A percentile compares a stretch with the other conserved stretches of the same genome.
These are phyloP conservation scores for Cladorrhinum sp. DNA, from an alignment of 2,329 filamentous ascomycete species.

Conservation along the genomic window DNA sequence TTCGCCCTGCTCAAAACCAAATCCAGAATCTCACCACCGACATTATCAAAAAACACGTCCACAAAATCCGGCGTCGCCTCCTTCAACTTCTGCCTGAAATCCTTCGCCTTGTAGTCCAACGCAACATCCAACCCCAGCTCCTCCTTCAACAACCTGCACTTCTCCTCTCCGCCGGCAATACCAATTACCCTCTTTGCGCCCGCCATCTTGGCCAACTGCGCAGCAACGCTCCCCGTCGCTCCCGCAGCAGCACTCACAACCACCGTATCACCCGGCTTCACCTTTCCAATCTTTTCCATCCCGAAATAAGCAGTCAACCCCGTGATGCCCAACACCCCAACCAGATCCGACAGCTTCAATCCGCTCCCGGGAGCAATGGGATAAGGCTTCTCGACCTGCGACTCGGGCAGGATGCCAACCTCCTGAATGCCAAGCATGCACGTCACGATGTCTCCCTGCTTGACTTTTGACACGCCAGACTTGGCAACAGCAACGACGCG, in stretches of 20 bases:
- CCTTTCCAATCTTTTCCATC: conserved; percentile 59
- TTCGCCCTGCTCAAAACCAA: conserved; percentile 62
- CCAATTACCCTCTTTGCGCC: conserved; percentile 51
- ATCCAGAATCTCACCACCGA: conserved; percentile 67
- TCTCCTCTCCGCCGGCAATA: conserved; percentile 54
- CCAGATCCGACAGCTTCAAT: conserved; percentile 46
- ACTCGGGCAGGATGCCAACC: conserved; percentile 49
- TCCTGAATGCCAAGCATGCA: conserved; percentile 56
- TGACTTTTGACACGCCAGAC: conserved; percentile 34
- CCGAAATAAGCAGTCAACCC: conserved; percentile 67
- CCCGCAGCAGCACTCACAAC: conserved; percentile 66
- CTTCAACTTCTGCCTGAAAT: conserved; percentile 50
- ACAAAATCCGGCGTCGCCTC: conserved; percentile 53
- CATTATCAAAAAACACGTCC: conserved; percentile 71
- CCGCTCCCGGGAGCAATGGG: conserved; percentile 30
- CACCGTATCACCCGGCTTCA: conserved; percentile 62
- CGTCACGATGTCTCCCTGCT: conserved; percentile 50
- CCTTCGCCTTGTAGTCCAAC: conserved; percentile 53
- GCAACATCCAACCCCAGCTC: conserved; percentile 56
- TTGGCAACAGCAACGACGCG: conserved; percentile 50
- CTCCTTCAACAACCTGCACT: conserved; percentile 52
- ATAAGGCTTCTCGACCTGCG: conserved; percentile 34
- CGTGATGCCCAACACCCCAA: conserved; percentile 56
- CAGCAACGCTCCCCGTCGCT: conserved; percentile 63
- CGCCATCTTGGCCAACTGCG: conserved; percentile 65